Conservation (phyloP, 2,329 filamentous ascomycete genomes). For the Nothopassalora personata region DNA sequence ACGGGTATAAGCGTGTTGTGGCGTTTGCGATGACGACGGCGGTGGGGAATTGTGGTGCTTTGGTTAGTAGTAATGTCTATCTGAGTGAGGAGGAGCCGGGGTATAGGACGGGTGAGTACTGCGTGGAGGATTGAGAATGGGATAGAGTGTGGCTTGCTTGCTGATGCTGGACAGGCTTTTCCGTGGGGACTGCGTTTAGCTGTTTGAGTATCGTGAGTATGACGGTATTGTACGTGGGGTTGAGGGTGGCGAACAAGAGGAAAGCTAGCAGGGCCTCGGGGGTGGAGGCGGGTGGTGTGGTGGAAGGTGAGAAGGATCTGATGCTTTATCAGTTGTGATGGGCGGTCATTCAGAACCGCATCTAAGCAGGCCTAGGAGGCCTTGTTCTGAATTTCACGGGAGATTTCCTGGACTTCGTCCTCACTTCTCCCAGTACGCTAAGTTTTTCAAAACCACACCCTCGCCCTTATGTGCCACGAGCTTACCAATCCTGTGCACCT, state of each 20-base stretch:
- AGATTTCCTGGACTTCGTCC: not conserved
- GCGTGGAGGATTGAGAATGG: not conserved
- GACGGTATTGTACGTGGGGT: constrained; percentile 18
- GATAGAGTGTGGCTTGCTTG: too few species aligned
- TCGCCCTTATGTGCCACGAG: constrained; percentile 56
- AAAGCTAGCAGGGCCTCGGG: not conserved
- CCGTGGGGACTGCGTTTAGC: constrained; percentile 19
- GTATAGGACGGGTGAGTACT: constrained; percentile 6
- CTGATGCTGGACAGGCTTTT: constrained; percentile 11
- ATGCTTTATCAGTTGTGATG: not conserved
- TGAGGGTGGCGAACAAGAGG: constrained; percentile 3
- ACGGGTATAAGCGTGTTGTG: constrained; percentile 29
- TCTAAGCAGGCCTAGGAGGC: not conserved
- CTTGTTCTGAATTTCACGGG: not conserved
- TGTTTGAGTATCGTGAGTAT: constrained; percentile 13
- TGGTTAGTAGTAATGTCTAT: constrained; percentile 11
- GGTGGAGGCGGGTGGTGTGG: not conserved
- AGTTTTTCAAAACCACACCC: constrained; percentile 59
- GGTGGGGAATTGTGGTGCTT: constrained; percentile 13
- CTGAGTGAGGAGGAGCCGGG: constrained; percentile 6
- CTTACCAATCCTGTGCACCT: constrained; percentile 68
- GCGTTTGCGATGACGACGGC: constrained; percentile 18
- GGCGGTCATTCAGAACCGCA: not conserved
- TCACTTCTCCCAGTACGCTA: constrained; percentile 38
- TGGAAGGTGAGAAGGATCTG: not conserved